Base-by-base conservation (phyloP, 352 stramenopile species). In the Globisporangium alternatum region DNA sequence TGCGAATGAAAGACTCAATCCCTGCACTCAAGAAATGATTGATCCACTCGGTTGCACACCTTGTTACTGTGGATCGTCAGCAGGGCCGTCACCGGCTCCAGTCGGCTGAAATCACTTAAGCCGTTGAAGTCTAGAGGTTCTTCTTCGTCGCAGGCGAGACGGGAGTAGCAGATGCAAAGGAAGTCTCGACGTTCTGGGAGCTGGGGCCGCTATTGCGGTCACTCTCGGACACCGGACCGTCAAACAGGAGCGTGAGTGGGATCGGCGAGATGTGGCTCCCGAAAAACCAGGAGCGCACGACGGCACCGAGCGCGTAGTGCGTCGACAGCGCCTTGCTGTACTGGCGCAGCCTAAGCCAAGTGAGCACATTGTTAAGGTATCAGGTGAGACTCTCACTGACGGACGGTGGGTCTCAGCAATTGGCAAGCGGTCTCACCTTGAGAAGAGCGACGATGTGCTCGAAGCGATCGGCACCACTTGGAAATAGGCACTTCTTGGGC, bases 241-340 rank as follows among this genome's bases (percentile, higher is more conserved):
- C 63, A 47, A 69, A 69, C 45, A 69, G 49, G 17, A 69, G 52
- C 35, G 56, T n/a, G 28, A 69, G 49, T 35, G 63, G 31, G 41
- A 69, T 60, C 28, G 57, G 48, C 30, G 56, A 44, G 30, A 69
- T 60, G 44, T 39, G 47, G 37, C 47, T 69, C 15, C 57, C 63
- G 31, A 69, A 63, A 33, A 69, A 56, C 55, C 63, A 64, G 19
- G 63, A 64, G 47, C 56, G 56, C 47, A 47, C 13, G 21, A 69
- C 47, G 7, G 47, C 56, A 12, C 49, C 31, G 19, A 64, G 28
- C 5, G 63, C 51, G 25, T 69, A 69, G 10, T 64, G 63, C 13
- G 22, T 56, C 49, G 45, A 37, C 33, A 69, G 28, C 6, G 56
- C 63, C 15, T 53, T 33, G 47, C 49, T 21, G 22, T 69, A 64